phyloP scores from a whole-genome alignment of 352 stramenopile genomes.

The Globisporangium apiculatum region DNA sequence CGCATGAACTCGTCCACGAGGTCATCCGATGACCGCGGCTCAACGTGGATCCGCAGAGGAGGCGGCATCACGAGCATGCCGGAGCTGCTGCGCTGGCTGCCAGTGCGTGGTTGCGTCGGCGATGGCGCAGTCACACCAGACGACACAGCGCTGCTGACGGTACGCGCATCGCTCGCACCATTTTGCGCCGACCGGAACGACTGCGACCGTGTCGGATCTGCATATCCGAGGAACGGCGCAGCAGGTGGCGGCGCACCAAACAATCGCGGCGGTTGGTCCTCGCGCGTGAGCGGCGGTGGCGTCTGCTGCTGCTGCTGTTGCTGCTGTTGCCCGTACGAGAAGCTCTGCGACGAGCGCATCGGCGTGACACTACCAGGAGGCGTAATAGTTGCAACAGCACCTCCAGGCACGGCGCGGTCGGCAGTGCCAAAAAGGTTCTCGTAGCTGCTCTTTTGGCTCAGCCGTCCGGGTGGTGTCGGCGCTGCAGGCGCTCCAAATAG shows the following conservation, averaged over 20 bases:
- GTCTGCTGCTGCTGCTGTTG: no score
- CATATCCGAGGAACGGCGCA: constrained; percentile 64
- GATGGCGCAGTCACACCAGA: constrained; percentile 9
- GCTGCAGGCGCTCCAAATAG: constrained; percentile 32
- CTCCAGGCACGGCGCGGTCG: constrained; percentile 8
- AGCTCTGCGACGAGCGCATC: constrained; percentile 34
- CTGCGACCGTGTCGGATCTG: constrained; percentile 32
- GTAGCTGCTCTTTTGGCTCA: constrained; percentile 24
- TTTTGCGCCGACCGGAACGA: constrained; percentile 22
- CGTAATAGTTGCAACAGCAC: constrained; percentile 9
- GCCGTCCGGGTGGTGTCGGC: constrained; percentile 16
- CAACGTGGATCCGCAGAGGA: constrained; percentile 17
- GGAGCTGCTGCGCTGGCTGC: constrained; percentile 13
- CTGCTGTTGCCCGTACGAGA: constrained; percentile 29
- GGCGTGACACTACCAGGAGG: constrained; percentile 1
- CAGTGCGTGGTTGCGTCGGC: constrained; percentile 4
- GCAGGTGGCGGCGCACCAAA: constrained; percentile 35
- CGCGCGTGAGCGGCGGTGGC: constrained; percentile 2
- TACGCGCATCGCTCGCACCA: constrained; percentile 12
- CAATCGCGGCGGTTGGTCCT: constrained; percentile 7
- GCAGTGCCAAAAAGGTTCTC: constrained; percentile 41
- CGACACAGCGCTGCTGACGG: constrained; percentile 8
- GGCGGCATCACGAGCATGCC: constrained; percentile 12
- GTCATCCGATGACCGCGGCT: constrained; percentile 31
- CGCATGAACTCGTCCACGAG: constrained; percentile 65